A percentile compares a stretch with the other conserved stretches of the same genome.
These are phyloP conservation scores for Aquanectria penicillioides DNA, from an alignment of 2,329 filamentous ascomycete genomes.

Conservation along the genomic window DNA sequence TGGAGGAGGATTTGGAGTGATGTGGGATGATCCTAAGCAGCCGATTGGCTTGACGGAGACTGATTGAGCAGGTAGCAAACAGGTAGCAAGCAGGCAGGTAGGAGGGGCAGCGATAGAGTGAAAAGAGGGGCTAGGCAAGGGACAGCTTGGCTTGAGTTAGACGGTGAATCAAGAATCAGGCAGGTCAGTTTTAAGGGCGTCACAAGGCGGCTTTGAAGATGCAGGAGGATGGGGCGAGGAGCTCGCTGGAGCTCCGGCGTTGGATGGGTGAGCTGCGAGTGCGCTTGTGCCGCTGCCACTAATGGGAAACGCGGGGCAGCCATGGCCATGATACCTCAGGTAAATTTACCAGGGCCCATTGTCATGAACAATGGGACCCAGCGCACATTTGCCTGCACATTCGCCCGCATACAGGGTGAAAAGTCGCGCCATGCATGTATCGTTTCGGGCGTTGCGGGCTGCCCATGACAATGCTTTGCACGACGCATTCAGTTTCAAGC, in stretches of 20 bases:
- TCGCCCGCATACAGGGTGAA: too few species aligned
- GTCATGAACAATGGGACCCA: constrained; percentile 12
- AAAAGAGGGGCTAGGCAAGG: constrained; percentile 34
- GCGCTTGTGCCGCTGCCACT: constrained; percentile 16
- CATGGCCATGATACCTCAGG: constrained; percentile 23
- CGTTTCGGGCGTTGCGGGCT: too few species aligned
- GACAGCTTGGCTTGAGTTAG: constrained; percentile 14
- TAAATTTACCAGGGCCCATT: constrained; percentile 8
- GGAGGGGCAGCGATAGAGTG: constrained; percentile 9
- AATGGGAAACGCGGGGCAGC: constrained; percentile 39
- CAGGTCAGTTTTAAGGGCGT: constrained; percentile 25
- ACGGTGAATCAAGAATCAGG: constrained; percentile 21
- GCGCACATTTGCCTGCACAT: too few species aligned
- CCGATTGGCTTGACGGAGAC: constrained; percentile 32
- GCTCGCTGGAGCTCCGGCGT: constrained; percentile 32
- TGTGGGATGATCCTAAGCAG: constrained; percentile 16
- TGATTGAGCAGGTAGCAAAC: constrained; percentile 7
- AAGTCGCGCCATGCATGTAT: too few species aligned
- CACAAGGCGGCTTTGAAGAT: constrained; percentile 20
- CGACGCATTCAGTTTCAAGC: background rate
- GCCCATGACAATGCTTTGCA: too few species aligned
- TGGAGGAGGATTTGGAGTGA: constrained; percentile 22
- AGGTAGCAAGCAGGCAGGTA: background rate
- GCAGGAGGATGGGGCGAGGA: constrained; percentile 32
- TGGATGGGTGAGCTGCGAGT: constrained; percentile 7